These are phyloP conservation scores for Paecilomyces variotii DNA, from an alignment of 2,329 filamentous ascomycete species.

Conservation along the genomic window DNA sequence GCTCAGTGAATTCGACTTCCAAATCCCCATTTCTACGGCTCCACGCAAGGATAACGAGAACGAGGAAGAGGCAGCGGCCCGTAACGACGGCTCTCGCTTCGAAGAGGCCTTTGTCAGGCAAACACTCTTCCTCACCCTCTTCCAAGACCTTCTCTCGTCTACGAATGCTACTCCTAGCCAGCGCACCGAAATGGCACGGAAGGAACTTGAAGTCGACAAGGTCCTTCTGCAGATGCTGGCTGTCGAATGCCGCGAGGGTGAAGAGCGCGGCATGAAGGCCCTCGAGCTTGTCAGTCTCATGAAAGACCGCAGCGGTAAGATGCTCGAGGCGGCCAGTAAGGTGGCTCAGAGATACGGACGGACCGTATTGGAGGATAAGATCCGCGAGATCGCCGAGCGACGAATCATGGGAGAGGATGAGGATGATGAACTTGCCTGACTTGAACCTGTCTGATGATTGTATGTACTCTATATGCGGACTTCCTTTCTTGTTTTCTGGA, in stretches of 20 bases:
- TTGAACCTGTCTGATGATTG: conserved; percentile 1
- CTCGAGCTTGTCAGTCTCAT: conserved; percentile 84
- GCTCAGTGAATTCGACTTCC: conserved; percentile 88
- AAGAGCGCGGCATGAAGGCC: conserved; percentile 90
- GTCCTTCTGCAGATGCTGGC: conserved; percentile 81
- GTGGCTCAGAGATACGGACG: conserved; percentile 79
- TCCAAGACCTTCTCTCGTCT: conserved; percentile 64
- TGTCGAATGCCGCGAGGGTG: conserved; percentile 81
- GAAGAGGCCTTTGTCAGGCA: conserved; percentile 77
- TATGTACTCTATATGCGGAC: neutral
- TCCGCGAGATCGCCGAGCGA: conserved; percentile 71
- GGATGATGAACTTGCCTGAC: conserved; percentile 38
- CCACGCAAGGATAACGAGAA: conserved; percentile 32
- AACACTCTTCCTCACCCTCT: conserved; percentile 62
- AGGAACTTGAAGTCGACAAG: conserved; percentile 85
- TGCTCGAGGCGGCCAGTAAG: conserved; percentile 86
- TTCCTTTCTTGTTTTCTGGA: neutral
- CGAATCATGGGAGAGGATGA: conserved; percentile 55
- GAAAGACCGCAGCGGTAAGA: conserved; percentile 74
- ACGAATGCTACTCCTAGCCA: conserved; percentile 59
- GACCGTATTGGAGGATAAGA: conserved; percentile 78
- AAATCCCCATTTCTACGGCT: conserved; percentile 63
- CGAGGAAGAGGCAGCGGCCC: conserved; percentile 28
- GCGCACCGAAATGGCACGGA: conserved; percentile 56
- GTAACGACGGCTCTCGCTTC: conserved; percentile 43